phyloP scores from a whole-genome alignment of 768 basidiomycete genomes.

The Lactifluus volemus region DNA sequence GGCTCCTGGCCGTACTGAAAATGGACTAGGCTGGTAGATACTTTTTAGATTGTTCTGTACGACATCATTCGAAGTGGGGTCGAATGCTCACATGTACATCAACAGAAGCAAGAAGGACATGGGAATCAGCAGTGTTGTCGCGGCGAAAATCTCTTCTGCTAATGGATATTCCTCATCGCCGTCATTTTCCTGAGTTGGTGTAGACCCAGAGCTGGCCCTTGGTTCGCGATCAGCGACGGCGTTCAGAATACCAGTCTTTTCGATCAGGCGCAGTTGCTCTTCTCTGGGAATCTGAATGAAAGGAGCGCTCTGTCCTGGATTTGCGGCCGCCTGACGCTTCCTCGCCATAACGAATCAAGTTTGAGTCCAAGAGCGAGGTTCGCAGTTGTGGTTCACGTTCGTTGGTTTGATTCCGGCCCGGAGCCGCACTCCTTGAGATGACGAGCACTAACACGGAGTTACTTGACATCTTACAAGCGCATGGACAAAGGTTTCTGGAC shows the following conservation, averaged over 20 bases:
- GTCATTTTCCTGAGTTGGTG: constrained; percentile 1
- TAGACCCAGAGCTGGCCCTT: neutral
- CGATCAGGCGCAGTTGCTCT: constrained; percentile 17
- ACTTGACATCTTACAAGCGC: constrained; percentile 36
- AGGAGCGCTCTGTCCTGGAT: neutral
- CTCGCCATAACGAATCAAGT: constrained; percentile 5
- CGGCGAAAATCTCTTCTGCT: constrained; percentile 62
- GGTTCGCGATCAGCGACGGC: constrained; percentile 20
- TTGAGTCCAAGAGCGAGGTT: too few relatives aligned
- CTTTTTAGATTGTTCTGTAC: neutral
- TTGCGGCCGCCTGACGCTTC: neutral
- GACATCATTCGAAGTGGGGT: neutral
- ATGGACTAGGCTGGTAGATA: constrained; percentile 52
- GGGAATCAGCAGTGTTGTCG: constrained; percentile 58
- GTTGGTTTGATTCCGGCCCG: neutral
- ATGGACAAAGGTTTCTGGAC: constrained; percentile 38
- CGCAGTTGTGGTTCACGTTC: neutral
- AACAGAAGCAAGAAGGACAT: constrained; percentile 65
- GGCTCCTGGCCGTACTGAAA: constrained; percentile 67
- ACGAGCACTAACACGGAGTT: constrained; percentile 23
- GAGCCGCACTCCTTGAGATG: neutral
- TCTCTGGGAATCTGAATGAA: constrained; percentile 13
- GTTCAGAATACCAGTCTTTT: constrained; percentile 32
- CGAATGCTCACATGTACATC: constrained; percentile 73
- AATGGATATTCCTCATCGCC: constrained; percentile 37